A percentile compares a stretch with the other conserved stretches of the same genome.
Conservation (phyloP, 1,139 yeast genomes). For the Yamadazyma dushanensis region DNA sequence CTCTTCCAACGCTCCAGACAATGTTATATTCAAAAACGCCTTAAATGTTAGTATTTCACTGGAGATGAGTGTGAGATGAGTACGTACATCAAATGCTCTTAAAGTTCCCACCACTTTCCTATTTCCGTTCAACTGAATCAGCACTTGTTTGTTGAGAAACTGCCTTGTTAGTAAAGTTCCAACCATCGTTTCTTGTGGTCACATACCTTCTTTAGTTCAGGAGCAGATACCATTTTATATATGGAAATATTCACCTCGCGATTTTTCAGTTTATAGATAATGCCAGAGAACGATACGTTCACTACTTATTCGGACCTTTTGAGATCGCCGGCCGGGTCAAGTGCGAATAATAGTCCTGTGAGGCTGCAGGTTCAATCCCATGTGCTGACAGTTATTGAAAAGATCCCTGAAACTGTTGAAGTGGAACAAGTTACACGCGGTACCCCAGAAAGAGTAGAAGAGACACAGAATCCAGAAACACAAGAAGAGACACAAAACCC, state of each 20-base stretch:
- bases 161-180: conserved; percentile 28
- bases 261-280: neutral
- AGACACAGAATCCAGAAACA: neutral
- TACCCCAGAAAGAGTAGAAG: neutral
- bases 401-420: too few species aligned
- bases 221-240: conserved; percentile 56
- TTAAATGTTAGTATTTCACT: conserved; percentile 22
- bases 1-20: conserved; percentile 73
- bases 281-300: conserved; percentile 26
- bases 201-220: conserved; percentile 55
- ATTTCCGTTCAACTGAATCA: conserved; percentile 71
- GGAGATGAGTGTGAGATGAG: neutral
- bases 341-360: neutral
- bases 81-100: conserved; percentile 72
- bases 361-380: too few species aligned
- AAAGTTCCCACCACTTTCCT: conserved; percentile 71
- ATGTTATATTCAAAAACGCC: conserved; percentile 69
- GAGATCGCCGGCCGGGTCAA: conserved; percentile 6
- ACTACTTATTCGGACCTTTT: conserved; percentile 28
- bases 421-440: too few species aligned
- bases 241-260: neutral
- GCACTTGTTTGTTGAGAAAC: conserved; percentile 77
- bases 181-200: neutral
- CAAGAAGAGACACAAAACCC: conserved; percentile 6
- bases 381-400: too few species aligned